A percentile compares a stretch with the other conserved stretches of the same genome.
phyloP scores from a whole-genome alignment of 78 protist genomes.

The Dictyostelium citrinum region DNA sequence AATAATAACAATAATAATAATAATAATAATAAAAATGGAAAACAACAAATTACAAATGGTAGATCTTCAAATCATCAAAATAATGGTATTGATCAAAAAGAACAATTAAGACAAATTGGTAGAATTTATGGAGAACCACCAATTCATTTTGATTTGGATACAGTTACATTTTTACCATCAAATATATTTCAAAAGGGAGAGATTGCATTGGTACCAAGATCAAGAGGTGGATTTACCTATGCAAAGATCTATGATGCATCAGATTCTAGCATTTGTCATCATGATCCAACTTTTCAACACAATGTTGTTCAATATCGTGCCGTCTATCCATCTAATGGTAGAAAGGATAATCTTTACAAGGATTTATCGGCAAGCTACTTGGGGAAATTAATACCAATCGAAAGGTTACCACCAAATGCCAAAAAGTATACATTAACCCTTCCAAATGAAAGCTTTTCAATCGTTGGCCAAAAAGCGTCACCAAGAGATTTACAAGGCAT shows the following conservation, averaged over 20 bases:
- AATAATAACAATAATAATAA: background rate
- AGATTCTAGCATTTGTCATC: slow-evolving; percentile 22
- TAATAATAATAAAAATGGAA: background rate
- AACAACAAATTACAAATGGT: background rate
- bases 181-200: slow-evolving; percentile 39
- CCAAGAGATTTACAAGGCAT: slow-evolving; percentile 59
- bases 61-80: background rate
- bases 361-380: slow-evolving; percentile 63
- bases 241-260: slow-evolving; percentile 10
- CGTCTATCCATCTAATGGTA: slow-evolving; percentile 54
- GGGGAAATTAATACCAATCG: slow-evolving; percentile 51
- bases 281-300: slow-evolving; percentile 50
- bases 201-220: slow-evolving; percentile 56
- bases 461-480: slow-evolving; percentile 47
- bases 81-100: background rate
- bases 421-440: background rate
- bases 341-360: slow-evolving; percentile 60
- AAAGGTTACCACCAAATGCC: slow-evolving; percentile 5
- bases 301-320: slow-evolving; percentile 62
- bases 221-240: slow-evolving; percentile 75
- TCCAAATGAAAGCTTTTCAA: background rate
- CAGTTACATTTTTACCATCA: slow-evolving; percentile 39
- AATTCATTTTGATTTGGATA: slow-evolving; percentile 48
- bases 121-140: slow-evolving; percentile 48
- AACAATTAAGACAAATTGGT: background rate